Conservation (phyloP, 1,284 basidiomycete genomes). For the Pascua sp. region DNA sequence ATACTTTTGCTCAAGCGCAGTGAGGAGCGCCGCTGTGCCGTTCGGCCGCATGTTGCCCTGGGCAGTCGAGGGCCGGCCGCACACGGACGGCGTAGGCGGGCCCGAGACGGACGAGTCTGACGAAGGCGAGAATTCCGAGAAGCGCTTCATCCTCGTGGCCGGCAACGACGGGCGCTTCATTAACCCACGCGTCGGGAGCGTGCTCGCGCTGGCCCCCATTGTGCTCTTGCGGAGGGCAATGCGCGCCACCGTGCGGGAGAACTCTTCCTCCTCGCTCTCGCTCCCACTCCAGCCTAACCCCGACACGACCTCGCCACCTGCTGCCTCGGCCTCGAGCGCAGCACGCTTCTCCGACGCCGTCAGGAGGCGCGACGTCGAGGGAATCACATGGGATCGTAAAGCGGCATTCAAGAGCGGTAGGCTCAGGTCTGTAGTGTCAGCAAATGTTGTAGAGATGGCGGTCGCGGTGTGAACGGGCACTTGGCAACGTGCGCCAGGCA, state of each 20-base stretch:
- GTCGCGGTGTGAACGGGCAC: too few relatives aligned
- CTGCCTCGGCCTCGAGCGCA: background rate
- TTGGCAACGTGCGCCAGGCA: background rate
- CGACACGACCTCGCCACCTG: background rate
- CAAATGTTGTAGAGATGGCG: too few relatives aligned
- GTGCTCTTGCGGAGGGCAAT: slow-evolving; percentile 22
- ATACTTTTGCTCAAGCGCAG: slow-evolving; percentile 21
- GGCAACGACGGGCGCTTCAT: slow-evolving; percentile 15
- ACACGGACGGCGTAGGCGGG: slow-evolving; percentile 6
- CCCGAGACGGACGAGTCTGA: slow-evolving; percentile 3
- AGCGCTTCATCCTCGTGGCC: slow-evolving; percentile 2
- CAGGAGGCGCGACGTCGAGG: slow-evolving; percentile 20
- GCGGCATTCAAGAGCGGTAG: slow-evolving; percentile 30
- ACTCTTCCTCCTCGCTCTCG: slow-evolving; percentile 42
- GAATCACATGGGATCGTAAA: slow-evolving; percentile 29
- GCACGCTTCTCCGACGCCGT: background rate
- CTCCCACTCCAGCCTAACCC: slow-evolving; percentile 34
- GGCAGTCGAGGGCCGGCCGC: slow-evolving; percentile 13
- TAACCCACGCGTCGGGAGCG: slow-evolving; percentile 2
- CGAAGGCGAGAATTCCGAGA: slow-evolving; percentile 6
- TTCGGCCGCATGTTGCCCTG: slow-evolving; percentile 6
- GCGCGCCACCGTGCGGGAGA: slow-evolving; percentile 22
- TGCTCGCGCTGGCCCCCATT: too few relatives aligned
- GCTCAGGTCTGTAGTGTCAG: slow-evolving; percentile 26
- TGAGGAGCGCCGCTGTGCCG: slow-evolving; percentile 15